Percentiles rank a stretch among this genome's conserved stretches.
These are phyloP conservation scores for Nicotiana noctiflora DNA, from an alignment of 257 asterid genomes.

Conservation along the genomic window DNA sequence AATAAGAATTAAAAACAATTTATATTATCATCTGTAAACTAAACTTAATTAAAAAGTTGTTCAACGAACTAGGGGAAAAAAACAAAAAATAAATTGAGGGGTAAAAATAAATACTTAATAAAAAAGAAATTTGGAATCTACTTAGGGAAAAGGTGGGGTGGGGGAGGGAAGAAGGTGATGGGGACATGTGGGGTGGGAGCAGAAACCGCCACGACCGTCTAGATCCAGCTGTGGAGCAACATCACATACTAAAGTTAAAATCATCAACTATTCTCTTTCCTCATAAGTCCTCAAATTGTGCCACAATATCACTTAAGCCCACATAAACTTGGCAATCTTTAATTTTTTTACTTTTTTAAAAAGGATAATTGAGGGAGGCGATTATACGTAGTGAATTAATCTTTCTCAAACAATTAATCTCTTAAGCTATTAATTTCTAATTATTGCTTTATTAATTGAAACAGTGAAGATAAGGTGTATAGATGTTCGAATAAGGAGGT, in stretches of 20 bases:
- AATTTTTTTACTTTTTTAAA: too few species aligned
- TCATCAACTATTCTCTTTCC: background rate
- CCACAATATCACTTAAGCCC: background rate
- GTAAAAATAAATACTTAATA: background rate
- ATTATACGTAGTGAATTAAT: too few species aligned
- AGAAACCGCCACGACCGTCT: slow-evolving; percentile 36
- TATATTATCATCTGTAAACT: too few species aligned
- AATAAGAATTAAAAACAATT: too few species aligned
- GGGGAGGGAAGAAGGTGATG: slow-evolving; percentile 27
- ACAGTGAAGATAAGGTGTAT: too few species aligned
- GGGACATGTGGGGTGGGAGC: slow-evolving; percentile 54
- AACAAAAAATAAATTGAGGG: background rate
- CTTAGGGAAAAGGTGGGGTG: slow-evolving; percentile 2
- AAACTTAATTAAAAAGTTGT: background rate
- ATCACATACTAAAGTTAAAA: background rate
- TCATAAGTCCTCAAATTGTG: background rate
- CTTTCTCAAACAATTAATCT: too few species aligned
- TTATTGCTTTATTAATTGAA: too few species aligned
- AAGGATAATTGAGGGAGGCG: too few species aligned
- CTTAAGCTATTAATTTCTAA: too few species aligned
- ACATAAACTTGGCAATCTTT: background rate
- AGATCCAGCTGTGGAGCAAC: slow-evolving; percentile 56
- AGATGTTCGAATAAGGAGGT: too few species aligned
- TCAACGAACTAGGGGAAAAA: background rate
- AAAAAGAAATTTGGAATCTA: slow-evolving; percentile 40